Evolutionary conservation across 306 rosid species (phyloP), one percentile per base, ranked within the genome.

Genomic region (Quercus parvula): DNA sequence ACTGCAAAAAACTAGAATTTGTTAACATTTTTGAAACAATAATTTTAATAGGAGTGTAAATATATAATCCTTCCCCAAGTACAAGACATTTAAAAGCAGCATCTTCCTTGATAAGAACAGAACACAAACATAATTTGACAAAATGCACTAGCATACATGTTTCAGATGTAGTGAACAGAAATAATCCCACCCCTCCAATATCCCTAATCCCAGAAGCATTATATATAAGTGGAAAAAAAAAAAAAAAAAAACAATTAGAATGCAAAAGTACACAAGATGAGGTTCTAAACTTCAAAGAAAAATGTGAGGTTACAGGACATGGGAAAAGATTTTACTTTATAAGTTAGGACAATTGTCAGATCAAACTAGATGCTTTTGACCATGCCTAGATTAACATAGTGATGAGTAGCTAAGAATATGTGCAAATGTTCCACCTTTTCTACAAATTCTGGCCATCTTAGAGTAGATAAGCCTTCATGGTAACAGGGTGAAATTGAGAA

Each of bases 1-100:
- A 85, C 79, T 76, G 76, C 62, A 3, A 5, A 56, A 63, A 84
- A 75, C 46, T 68, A 74, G 75, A 41, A 82, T 67, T 19, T 49
- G 55, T 19, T 24, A 24, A 71, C 10, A 55, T 69, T 72, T 31
- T 12, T 75, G n/a, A 46, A 59, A 73, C 24, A 55, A 78, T 35
- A 30, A 79, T 81, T 54, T 76, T 56, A 17, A 71, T 68, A 63
- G 18, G 31, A 41, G 35, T 77, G 41, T 35, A 35, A 35, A 35
- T 35, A 35, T 35, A 56, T 70, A 71, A 62, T 25, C 69, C 19
- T 44, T 44, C 51, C 19, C 14, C n/a, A 27, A 27, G 69, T 62
- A 13, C 35, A 12, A 27, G 35, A 79, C 78, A 51, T 75, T 46
- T 25, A 67, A 71, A 57, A 15, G 44, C n/a, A 15, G 44, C n/a